These are phyloP conservation scores for Paecilomyces formosus DNA, from an alignment of 2,329 filamentous ascomycete species.

Conservation along the genomic window DNA sequence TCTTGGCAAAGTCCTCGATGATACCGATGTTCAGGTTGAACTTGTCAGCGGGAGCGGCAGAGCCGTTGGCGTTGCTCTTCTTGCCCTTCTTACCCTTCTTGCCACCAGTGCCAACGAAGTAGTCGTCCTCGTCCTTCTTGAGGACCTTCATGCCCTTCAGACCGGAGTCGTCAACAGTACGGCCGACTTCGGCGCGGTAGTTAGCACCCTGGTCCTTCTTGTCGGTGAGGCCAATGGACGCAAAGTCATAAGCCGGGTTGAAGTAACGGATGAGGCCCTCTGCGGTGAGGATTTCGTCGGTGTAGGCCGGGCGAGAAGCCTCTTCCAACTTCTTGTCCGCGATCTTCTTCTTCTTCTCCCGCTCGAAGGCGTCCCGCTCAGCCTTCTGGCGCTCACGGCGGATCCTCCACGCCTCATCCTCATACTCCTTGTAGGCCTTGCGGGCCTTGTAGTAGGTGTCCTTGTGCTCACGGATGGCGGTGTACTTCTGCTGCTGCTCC, in stretches of 20 bases:
- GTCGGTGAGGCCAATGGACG: conserved; percentile 47
- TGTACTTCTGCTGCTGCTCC: conserved; percentile 80
- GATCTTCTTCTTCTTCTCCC: conserved; percentile 44
- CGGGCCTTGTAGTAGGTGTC: conserved; percentile 77
- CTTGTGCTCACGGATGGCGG: conserved; percentile 76
- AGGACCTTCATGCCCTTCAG: conserved; percentile 79
- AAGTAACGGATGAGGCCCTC: conserved; percentile 87
- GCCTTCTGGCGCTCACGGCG: conserved; percentile 70
- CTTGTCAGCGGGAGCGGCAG: conserved; percentile 46
- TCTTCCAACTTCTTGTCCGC: conserved; percentile 49
- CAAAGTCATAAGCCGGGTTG: conserved; percentile 69
- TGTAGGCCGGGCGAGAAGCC: conserved; percentile 67
- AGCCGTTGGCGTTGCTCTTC: conserved; percentile 51
- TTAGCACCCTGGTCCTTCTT: conserved; percentile 51
- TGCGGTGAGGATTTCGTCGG: conserved; percentile 84
- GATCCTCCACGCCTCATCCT: conserved; percentile 72
- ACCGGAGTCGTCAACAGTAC: conserved; percentile 75
- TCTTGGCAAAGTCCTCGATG: conserved; percentile 78
- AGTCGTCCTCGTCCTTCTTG: conserved; percentile 86
- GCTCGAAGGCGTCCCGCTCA: conserved; percentile 57
- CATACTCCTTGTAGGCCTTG: conserved; percentile 75
- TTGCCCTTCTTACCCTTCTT: conserved; percentile 87
- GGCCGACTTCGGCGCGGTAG: conserved; percentile 69
- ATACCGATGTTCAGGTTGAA: conserved; percentile 88
- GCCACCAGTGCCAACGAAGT: conserved; percentile 63